Evolutionary conservation across 495 filamentous ascomycete species (phyloP).

Genomic region (Penicillium robsamsonii): DNA sequence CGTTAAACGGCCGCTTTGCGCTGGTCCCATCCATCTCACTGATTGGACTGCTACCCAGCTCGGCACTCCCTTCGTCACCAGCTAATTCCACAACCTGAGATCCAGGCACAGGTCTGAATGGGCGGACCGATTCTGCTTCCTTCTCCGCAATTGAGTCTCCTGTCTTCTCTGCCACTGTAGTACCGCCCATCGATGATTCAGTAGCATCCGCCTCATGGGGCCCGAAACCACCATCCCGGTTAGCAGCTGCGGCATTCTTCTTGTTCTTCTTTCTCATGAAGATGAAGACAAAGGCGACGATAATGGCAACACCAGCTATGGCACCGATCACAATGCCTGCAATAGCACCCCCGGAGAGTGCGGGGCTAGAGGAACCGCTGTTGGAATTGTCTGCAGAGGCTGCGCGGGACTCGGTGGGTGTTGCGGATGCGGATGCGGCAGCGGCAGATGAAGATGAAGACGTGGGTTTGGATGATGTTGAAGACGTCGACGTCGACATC

Average conservation of each 20-base stretch:
- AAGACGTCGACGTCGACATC: background rate
- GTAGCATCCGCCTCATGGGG: slow-evolving; percentile 10
- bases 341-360: slow-evolving; percentile 17
- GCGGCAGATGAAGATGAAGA: background rate
- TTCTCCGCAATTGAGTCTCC: background rate
- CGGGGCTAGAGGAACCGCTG: background rate
- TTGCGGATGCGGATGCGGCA: background rate
- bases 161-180: background rate
- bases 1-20: background rate
- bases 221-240: background rate
- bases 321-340: slow-evolving; percentile 19
- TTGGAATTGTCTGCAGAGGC: background rate
- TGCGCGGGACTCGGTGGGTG: background rate
- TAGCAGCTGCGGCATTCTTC: background rate
- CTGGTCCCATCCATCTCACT: slow-evolving; percentile 10
- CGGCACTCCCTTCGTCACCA: slow-evolving; percentile 7
- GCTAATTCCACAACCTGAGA: slow-evolving; percentile 13
- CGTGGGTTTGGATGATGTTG: background rate
- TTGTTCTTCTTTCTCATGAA: slow-evolving; percentile 7
- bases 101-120: slow-evolving; percentile 16
- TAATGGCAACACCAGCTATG: slow-evolving; percentile 5
- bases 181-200: background rate
- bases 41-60: slow-evolving; percentile 16
- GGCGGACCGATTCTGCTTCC: background rate
- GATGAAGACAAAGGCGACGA: slow-evolving; percentile 8